Conservation (phyloP, 2,329 filamentous ascomycete species). For the Grosmannia penicillata region DNA sequence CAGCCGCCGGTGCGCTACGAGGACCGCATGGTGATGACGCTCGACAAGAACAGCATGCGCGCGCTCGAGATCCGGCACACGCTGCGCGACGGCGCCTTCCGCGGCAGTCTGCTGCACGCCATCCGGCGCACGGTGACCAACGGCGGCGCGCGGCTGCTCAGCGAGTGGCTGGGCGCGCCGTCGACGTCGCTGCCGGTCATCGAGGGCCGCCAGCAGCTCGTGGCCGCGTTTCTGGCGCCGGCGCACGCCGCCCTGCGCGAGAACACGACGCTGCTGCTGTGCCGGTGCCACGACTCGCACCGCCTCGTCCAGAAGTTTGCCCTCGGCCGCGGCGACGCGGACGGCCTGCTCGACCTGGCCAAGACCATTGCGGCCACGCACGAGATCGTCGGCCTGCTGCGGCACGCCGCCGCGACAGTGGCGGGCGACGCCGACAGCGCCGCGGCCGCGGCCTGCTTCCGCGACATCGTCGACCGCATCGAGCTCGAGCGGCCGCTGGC, state of each 20-base stretch:
- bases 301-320: constrained; percentile 90
- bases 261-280: constrained; percentile 50
- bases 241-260: constrained; percentile 57
- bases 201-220: constrained; percentile 64
- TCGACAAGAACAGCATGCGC: constrained; percentile 83
- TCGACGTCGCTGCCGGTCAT: constrained; percentile 78
- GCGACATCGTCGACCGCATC: constrained; percentile 39
- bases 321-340: constrained; percentile 77
- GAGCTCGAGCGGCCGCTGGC: constrained; percentile 50
- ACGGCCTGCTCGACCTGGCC: constrained; percentile 74
- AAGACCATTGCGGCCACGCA: constrained; percentile 65
- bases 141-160: constrained; percentile 71
- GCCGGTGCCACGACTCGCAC: constrained; percentile 69
- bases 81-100: constrained; percentile 60
- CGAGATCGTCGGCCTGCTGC: constrained; percentile 41
- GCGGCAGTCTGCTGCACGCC: constrained; percentile 81
- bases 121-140: constrained; percentile 82
- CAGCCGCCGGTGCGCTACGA: constrained; percentile 68
- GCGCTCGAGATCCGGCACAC: constrained; percentile 83
- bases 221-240: constrained; percentile 56
- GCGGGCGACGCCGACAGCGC: constrained; percentile 5
- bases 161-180: constrained; percentile 67
- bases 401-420: background rate
- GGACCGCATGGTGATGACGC: constrained; percentile 65
- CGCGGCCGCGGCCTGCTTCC: constrained; percentile 20